Conservation (phyloP, 441 rosid species). For the Populus hybrid region DNA sequence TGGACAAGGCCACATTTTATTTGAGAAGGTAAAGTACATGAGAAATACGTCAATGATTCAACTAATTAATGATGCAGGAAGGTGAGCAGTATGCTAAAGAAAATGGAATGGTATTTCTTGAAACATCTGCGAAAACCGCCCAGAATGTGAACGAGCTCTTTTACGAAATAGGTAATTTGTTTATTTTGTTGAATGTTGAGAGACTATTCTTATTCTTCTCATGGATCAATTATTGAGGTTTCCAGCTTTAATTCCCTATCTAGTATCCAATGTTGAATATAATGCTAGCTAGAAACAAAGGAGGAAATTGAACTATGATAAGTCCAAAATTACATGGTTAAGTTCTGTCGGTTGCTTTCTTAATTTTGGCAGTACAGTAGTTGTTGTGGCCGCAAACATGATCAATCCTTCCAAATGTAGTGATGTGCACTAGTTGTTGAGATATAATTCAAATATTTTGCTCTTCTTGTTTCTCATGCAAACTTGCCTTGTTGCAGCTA, state of each 20-base stretch:
- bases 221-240: not conserved
- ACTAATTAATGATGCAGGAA: constrained; percentile 41
- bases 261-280: constrained; percentile 5
- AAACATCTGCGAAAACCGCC: constrained; percentile 76
- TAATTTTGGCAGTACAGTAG: too few relatives aligned
- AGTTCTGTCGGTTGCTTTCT: not conserved
- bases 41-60: not conserved
- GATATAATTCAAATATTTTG: not conserved
- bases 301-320: not conserved
- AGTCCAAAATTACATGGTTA: constrained; percentile 2
- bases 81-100: constrained; percentile 71
- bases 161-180: constrained; percentile 64
- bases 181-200: not conserved
- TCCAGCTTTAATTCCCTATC: not conserved
- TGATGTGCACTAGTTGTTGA: not conserved
- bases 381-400: not conserved
- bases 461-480: not conserved
- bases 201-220: not conserved
- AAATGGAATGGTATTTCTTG: constrained; percentile 64
- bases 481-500: constrained; percentile 43
- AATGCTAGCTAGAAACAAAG: not conserved
- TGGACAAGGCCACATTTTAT: not conserved
- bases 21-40: not conserved
- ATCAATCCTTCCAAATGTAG: not conserved
- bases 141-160: constrained; percentile 86